Evolutionary conservation across 495 filamentous ascomycete genomes (phyloP).

Genomic region (Penicillium egyptiacum): DNA sequence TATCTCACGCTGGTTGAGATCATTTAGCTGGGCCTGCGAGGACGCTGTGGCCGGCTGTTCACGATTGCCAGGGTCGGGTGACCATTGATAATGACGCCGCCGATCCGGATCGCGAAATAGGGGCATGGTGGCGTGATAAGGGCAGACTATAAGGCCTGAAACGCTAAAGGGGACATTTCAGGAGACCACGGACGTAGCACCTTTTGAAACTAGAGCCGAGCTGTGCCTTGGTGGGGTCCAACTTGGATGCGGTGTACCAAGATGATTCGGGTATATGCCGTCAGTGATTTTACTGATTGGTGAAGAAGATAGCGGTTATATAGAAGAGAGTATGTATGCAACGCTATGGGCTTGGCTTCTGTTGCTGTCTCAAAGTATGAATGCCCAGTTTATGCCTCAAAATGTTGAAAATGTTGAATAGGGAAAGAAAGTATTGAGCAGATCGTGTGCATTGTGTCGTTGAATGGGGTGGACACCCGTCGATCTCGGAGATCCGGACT

Average conservation of each 20-base stretch:
- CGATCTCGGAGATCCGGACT: constrained; percentile 14
- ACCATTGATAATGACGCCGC: constrained; percentile 34
- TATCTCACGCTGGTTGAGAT: constrained; percentile 7
- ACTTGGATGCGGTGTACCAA: constrained; percentile 30
- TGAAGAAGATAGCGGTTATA: constrained; percentile 17
- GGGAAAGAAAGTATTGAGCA: constrained; percentile 2
- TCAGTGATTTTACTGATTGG: constrained; percentile 19
- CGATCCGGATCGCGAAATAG: constrained; percentile 43
- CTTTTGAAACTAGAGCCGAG: constrained; percentile 15
- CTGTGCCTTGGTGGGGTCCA: constrained; percentile 21
- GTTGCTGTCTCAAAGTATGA: background rate
- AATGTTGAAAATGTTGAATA: background rate
- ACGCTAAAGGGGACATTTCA: constrained; percentile 24
- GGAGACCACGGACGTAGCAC: constrained; percentile 21
- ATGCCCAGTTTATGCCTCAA: background rate
- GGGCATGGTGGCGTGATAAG: constrained; percentile 36
- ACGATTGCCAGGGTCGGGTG: constrained; percentile 26
- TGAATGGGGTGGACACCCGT: constrained; percentile 7
- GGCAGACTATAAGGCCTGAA: constrained; percentile 19
- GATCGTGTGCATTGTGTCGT: background rate
- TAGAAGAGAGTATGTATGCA: background rate
- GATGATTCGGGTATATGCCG: constrained; percentile 22
- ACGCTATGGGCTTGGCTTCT: background rate
- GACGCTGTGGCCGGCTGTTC: constrained; percentile 18
- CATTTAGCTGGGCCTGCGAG: constrained; percentile 17